Base-by-base conservation (phyloP, 2,329 filamentous ascomycete species). In the Stromatinia cepivora region DNA sequence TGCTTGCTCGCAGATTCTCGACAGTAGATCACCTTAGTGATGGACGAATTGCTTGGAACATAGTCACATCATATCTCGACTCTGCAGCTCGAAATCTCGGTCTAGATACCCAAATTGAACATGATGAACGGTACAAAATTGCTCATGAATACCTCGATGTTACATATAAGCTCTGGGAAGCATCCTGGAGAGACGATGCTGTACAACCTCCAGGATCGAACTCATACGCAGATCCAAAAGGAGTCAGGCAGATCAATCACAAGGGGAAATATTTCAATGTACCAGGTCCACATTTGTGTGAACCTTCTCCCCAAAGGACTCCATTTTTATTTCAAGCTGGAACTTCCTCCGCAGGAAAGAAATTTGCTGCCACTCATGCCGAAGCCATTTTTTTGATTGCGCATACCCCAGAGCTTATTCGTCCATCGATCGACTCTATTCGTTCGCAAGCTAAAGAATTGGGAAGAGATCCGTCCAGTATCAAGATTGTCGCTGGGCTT, bases 361-460 rank as follows among this genome's bases (percentile, higher is more conserved):
- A 81, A 0, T 92, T 92, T 73, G 89, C 88, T 0, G 88, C 89
- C 0, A 86, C 88, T 72, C 88, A 92, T 75, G 90, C 90, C 0
- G 90, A 92, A 75, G 89, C 85, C 3, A 89, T 92, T 64, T 92
- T 92, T 73, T 85, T 91, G 0, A 88, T 86, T 0, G 87, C 87
- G 0, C 89, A 91, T 76, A 85, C 85, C 1, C 87, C 90, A 0
- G 80, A 82, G 1, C 85, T 89, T 0, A 86, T 89, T 39, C 84
- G 85, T 3, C 87, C 85, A 75, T 88, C 83, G 46, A 86, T 92
- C 25, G 83, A 86, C 0, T 88, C 90, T 70, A 87, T 92, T 36
- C 82, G 90, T 0, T 61, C 69, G 7, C 72, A 75, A 54, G 88
- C 89, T 0, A 79, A 79, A 31, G 80, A 81, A 0, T 70, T 84